Evolutionary conservation across 306 rosid genomes (phyloP), one percentile per base, ranked within the genome.

Genomic region (Glycine tomentella): DNA sequence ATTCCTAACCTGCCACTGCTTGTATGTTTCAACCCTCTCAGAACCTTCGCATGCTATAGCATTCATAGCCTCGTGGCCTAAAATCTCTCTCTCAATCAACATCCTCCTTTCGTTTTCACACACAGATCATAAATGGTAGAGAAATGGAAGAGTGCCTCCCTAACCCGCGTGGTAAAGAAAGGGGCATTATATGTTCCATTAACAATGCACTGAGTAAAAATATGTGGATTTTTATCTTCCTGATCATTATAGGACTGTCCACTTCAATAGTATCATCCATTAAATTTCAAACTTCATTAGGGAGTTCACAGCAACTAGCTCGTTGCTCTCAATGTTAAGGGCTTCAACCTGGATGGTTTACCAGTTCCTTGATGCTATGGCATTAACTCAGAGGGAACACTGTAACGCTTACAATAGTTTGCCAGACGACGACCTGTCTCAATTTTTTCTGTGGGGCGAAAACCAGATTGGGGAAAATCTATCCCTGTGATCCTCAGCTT

Each of bases 401-500:
- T 66, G 67, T 91, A 93, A 16, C 97, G 90, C 75, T 81, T 58
- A 46, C 98, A 93, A 69, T 93, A 91, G 68, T 76, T 90, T 3
- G 83, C 89, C 4, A 93, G 80, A 51, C 91, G 98, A 7, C 84
- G 87, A 17, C 98, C 97, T 0, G 95, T 91, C 77, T 90, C 87
- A 11, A 81, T 78, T 80, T 85, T 79, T 38, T 89, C 90, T 0
- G 86, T 45, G 0, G 98, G 98, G 4, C 93, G 90, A 78, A 93
- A 93, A 8, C 98, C 97, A 0, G 84, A 83, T 75, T 77, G 87
- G 7, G 98, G 98, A 77, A 80, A 14, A 36, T 93, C 98, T 83
- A 93, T 90, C 79, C 93, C 98, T 0, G 98, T 93, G 82, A 94
- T 88, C 72, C 91, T 90, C 17, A 94, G 77, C 74, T 88, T 94